phyloP scores from a whole-genome alignment of 2,329 filamentous ascomycete species.

The Pyrenophora tritici-repentis region DNA sequence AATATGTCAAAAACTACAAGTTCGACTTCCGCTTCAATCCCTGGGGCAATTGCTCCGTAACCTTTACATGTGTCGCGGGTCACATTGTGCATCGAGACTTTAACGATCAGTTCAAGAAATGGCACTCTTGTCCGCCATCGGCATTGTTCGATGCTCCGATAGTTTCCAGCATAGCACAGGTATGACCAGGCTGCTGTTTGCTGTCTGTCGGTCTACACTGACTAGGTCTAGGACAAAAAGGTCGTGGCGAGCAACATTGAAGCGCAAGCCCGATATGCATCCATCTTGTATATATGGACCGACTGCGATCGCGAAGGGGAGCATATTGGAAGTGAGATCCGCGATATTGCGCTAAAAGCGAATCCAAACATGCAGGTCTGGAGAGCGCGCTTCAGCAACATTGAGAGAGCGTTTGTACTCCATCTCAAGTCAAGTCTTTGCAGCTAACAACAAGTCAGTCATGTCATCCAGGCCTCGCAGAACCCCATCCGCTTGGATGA shows the following conservation, averaged over 20 bases:
- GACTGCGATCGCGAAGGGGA: conserved; percentile 98
- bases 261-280: conserved; percentile 72
- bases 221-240: conserved; percentile 68
- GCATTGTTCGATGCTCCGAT: conserved; percentile 82
- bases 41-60: conserved; percentile 83
- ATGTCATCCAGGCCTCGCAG: conserved; percentile 82
- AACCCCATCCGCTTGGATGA: conserved; percentile 80
- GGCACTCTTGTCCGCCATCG: conserved; percentile 79
- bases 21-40: conserved; percentile 87
- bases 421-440: too few relatives aligned
- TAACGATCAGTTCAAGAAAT: conserved; percentile 71
- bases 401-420: conserved; percentile 76
- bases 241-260: conserved; percentile 84
- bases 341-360: conserved; percentile 74
- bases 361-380: conserved; percentile 79
- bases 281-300: conserved; percentile 91
- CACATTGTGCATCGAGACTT: conserved; percentile 87
- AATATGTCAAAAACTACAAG: conserved; percentile 91
- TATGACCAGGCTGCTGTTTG: conserved; percentile 41
- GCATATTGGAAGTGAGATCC: conserved; percentile 91
- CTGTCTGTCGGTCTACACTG: conserved; percentile 10
- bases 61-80: conserved; percentile 91
- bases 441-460: conserved; percentile 56
- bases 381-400: conserved; percentile 91
- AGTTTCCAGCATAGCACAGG: conserved; percentile 67